Evolutionary conservation across 2,329 filamentous ascomycete genomes (phyloP), one percentile per base, ranked within the genome.

Genomic region (Aspergillus sp.): DNA sequence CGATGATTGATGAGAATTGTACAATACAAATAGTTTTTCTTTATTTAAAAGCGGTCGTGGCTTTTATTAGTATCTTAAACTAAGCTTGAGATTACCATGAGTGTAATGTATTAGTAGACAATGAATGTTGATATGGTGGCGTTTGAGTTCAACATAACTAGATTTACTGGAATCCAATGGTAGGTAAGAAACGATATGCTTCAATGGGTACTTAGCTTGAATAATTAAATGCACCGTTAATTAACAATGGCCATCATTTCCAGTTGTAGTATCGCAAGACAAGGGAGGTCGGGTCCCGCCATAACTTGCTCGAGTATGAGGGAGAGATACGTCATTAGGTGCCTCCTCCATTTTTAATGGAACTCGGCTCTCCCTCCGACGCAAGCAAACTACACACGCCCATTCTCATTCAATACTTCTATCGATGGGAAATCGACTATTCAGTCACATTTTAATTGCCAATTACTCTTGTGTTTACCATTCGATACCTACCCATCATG

Each of bases 401-500:
- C 4, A n/a, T 6, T 7, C 1, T 7, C 1, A 29, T 18, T 9
- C 36, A 42, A n/a, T 42, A n/a, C 5, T 42, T 42, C 16, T 14
- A 4, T 32, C 10, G 14, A 14, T 2, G 36, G 16, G 3, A 16
- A n/a, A 39, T 39, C 3, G 12, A 16, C 4, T n/a, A n/a, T n/a
- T n/a, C 14, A 5, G 5, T n/a, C 14, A 7, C 10, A 39, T 39
- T 39, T 39, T 14, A 5, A 16, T n/a, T 14, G 16, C 12, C 14
- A 6, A 22, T 22, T 22, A 22, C 22, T 22, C 22, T 4, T 22
- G 22, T 4, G 22, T 22, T 22, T 22, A 22, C 22, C 4, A 3
- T 52, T 18, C 29, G 14, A 18, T 20, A 49, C 22, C 20, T 46
- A 11, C n/a, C 29, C 42, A 64, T 20, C 10, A 85, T 85, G 83